Base-by-base conservation (phyloP, 148 eudicot genomes). In the Diospyros kaki region DNA sequence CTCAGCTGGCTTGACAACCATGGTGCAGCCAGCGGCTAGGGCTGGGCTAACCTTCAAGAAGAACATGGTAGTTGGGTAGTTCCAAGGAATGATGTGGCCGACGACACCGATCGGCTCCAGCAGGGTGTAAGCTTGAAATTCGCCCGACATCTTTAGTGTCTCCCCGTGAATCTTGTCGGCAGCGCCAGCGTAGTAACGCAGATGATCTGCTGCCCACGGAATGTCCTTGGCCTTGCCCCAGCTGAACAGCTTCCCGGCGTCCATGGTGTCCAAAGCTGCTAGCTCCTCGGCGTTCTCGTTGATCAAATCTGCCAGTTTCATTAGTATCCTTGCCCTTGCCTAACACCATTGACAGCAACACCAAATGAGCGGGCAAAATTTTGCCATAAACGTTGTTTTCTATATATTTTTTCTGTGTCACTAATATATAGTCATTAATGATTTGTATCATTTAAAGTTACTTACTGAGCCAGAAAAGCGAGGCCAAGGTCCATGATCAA, bases 401-500 rank as follows among this genome's bases (percentile, higher is more conserved):
- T 48, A 48, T 4, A 56, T 14, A 56, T 12, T 56, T 12, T 56
- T 13, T 56, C 3, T 14, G 5, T 2, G 5, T 56, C 7, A 7
- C 0, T 14, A 9, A 5, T 56, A 28, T 2, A 13, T 40, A 14
- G 38, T 13, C 5, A 86, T 91, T 66, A 85, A 94, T 97, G 28
- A 50, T 61, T 69, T 14, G 93, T 93, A 1, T 94, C 28, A 28
- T 28, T 28, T 28, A 28, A 28, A 28, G 28, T 28, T 28, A 28
- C 28, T 28, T 28, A 28, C 28, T 28, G 28, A 28, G 28, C 28
- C 28, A 28, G 28, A 74, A 74, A 93, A 72, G n/a, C 97, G 88
- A 72, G 97, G 98, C 98, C 98, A 93, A 0, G 94, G 90, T 4
- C 98, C 98, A 78, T 88, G 78, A 61, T 93, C 98, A 51, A 93